Evolutionary conservation across 108 stramenopile species (phyloP).

Genomic region (Parietichytrium sp.): DNA sequence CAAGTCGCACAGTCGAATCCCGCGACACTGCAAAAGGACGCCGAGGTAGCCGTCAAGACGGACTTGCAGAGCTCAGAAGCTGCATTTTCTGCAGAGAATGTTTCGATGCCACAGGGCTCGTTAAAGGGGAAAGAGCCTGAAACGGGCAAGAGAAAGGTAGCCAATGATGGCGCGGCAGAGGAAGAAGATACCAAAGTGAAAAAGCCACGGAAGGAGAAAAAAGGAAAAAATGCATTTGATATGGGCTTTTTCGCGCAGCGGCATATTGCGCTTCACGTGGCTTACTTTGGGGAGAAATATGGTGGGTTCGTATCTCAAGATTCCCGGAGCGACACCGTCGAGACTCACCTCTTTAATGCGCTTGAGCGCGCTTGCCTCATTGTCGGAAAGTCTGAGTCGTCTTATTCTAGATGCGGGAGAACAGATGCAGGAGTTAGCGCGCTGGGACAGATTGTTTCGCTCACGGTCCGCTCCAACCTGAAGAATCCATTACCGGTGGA

Average conservation of each 20-base stretch:
- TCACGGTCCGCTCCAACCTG: conserved; percentile 70
- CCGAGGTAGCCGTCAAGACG: too few species aligned
- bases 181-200: background rate
- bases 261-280: conserved; percentile 79
- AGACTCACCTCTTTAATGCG: conserved; percentile 77
- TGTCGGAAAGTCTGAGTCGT: conserved; percentile 44
- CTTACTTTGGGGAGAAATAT: conserved; percentile 81
- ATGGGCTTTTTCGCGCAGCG: conserved; percentile 47
- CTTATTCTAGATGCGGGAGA: conserved; percentile 89
- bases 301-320: conserved; percentile 78
- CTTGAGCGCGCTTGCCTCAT: conserved; percentile 72
- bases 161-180: too few species aligned
- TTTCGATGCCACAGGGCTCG: too few species aligned
- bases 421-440: conserved; percentile 93
- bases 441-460: conserved; percentile 85
- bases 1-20: too few species aligned
- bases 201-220: background rate
- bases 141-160: too few species aligned
- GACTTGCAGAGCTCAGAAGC: too few species aligned
- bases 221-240: conserved; percentile 33
- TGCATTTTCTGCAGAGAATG: too few species aligned
- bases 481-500: background rate
- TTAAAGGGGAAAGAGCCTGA: too few species aligned
- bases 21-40: too few species aligned
- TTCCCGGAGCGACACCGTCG: conserved; percentile 71